Conservation (phyloP, 352 stramenopile species). For the Blastocystis hominis region DNA sequence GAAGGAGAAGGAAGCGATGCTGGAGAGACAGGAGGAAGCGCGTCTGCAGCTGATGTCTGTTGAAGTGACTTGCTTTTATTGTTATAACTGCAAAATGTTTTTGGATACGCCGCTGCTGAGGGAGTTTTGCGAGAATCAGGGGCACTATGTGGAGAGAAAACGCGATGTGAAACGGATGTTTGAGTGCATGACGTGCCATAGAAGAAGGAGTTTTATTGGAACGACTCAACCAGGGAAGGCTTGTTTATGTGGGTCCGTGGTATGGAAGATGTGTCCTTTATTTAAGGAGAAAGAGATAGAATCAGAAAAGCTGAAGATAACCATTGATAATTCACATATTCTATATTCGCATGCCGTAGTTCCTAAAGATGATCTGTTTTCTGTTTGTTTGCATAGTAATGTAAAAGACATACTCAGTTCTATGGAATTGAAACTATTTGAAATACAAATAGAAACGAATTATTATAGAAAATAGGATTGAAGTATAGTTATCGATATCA, state of each 20-base stretch:
- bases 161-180: slow-evolving; percentile 21
- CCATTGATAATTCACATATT: background rate
- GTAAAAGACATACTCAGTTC: no score
- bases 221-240: background rate
- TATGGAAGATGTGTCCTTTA: slow-evolving; percentile 13
- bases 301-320: background rate
- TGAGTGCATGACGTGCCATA: slow-evolving; percentile 33
- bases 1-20: background rate
- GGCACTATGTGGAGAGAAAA: slow-evolving; percentile 1
- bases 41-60: slow-evolving; percentile 10
- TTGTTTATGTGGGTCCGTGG: background rate
- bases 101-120: background rate
- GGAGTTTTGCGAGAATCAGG: background rate
- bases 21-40: slow-evolving; percentile 3
- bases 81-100: background rate
- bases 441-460: no score
- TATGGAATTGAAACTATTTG: no score
- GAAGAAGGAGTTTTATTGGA: slow-evolving; percentile 11
- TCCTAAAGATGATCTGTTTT: background rate
- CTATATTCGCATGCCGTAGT: background rate
- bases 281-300: slow-evolving; percentile 1
- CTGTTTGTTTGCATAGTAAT: no score
- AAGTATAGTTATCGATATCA: no score
- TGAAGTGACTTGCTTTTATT: slow-evolving; percentile 31
- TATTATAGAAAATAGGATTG: no score